Evolutionary conservation across 176 grass and related monocot species (phyloP), one percentile per base, ranked within the genome.

Genomic region (Bonia amplexicaulis): DNA sequence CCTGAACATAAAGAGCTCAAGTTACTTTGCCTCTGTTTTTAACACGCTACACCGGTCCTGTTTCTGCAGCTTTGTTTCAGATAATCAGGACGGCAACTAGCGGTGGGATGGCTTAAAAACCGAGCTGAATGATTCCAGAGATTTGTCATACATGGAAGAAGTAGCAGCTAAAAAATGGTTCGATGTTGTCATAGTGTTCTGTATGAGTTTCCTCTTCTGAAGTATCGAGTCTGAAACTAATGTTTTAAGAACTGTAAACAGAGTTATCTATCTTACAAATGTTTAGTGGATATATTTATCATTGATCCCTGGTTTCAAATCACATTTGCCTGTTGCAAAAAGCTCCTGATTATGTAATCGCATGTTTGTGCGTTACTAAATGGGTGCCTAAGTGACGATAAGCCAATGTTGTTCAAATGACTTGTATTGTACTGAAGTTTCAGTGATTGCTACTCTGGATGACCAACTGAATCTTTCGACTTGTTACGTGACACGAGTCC

Each of bases 21-120:
- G 9, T 29, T 23, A 37, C 23, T 68, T 27, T 57, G 15, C 14
- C 2, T 54, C 47, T 25, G 27, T 17, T 23, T 80, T 9, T 85
- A 47, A 88, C 78, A 44, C 0, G 0, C 19, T 52, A 6, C 4
- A 3, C 2, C 15, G 40, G 11, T 41, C 71, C 6, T 76, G 17
- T 59, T 17, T 82, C 20, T 82, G 74, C 90, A 92, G 90, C 90
- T 9, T 78, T 92, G 61, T 92, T 92, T 70, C 90, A 92, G 87
- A 89, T 92, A 69, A 92, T 92, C 74, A 82, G 90, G 83, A 92
- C 83, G 0, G 90, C 87, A 0, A 86, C 87, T 17, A 92, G 79
- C 6, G 79, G 90, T 0, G 90, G 90, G 22, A 49, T 89, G 87
- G 79, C 90, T 22, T 92, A 69, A 83, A 23, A 31, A 12, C 22